Evolutionary conservation across 768 basidiomycete species (phyloP).

Genomic region (Sporobolomyces phaffii): DNA sequence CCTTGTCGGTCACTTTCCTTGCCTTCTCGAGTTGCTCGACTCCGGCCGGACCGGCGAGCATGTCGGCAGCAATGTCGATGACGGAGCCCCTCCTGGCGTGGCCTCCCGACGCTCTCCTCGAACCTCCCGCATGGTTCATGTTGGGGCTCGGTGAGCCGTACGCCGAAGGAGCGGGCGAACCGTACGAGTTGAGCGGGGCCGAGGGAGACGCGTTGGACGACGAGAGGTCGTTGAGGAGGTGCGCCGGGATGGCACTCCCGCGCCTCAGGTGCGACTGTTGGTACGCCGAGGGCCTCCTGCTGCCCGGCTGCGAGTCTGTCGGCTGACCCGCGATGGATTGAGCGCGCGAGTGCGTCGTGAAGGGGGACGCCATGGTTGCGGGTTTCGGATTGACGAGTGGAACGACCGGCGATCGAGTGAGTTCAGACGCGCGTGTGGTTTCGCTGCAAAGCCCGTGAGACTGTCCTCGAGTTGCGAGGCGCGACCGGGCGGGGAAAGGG

Average conservation of each 20-base stretch:
- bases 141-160: not conserved
- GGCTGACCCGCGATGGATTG: not conserved
- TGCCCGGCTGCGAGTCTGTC: not conserved
- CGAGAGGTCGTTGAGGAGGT: conserved; percentile 12
- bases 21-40: conserved; percentile 41
- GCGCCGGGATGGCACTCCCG: conserved; percentile 9
- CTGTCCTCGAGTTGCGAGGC: no score
- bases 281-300: conserved; percentile 4
- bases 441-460: no score
- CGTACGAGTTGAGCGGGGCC: conserved; percentile 1
- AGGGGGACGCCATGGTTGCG: no score
- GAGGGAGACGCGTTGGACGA: not conserved
- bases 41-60: conserved; percentile 27
- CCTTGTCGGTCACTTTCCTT: conserved; percentile 43
- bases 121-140: not conserved
- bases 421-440: no score
- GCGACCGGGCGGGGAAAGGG: no score
- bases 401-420: no score
- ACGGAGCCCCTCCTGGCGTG: conserved; percentile 24
- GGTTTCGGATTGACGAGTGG: no score
- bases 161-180: not conserved
- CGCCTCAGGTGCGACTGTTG: conserved; percentile 7
- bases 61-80: conserved; percentile 34
- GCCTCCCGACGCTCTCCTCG: not conserved
- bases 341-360: conserved; percentile 7